Evolutionary conservation across 306 rosid species (phyloP).

Genomic region (Lablab purpureus): DNA sequence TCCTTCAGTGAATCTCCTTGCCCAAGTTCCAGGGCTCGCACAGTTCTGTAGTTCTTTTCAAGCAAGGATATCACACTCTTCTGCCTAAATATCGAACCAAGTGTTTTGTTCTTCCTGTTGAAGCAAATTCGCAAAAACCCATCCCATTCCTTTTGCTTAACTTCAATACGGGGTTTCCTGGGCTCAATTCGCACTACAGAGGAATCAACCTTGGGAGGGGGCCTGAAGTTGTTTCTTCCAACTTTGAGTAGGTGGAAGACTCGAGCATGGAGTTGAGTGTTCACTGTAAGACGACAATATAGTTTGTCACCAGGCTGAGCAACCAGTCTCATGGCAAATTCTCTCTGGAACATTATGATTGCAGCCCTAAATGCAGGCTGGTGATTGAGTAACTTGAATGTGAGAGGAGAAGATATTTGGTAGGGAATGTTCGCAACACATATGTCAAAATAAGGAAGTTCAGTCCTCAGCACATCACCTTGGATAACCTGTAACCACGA

Average conservation of each 20-base stretch:
- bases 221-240: conserved; percentile 90
- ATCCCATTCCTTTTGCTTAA: conserved; percentile 91
- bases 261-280: conserved; percentile 83
- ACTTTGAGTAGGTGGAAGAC: conserved; percentile 94
- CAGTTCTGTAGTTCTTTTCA: conserved; percentile 82
- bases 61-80: conserved; percentile 78
- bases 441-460: conserved; percentile 90
- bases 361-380: conserved; percentile 88
- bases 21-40: conserved; percentile 62
- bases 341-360: conserved; percentile 94
- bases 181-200: conserved; percentile 93
- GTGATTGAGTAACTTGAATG: conserved; percentile 86
- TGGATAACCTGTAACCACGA: conserved; percentile 67
- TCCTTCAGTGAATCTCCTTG: conserved; percentile 55
- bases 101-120: conserved; percentile 92
- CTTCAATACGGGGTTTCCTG: conserved; percentile 74
- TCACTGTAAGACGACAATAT: conserved; percentile 89
- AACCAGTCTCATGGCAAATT: conserved; percentile 91
- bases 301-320: conserved; percentile 97
- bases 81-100: conserved; percentile 88
- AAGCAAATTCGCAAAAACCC: conserved; percentile 87
- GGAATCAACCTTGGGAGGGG: conserved; percentile 94
- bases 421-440: conserved; percentile 96
- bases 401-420: conserved; percentile 97
- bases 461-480: conserved; percentile 88